Evolutionary conservation across 2,329 filamentous ascomycete genomes (phyloP), one percentile per base, ranked within the genome.

Genomic region (Microcera coccophila): DNA sequence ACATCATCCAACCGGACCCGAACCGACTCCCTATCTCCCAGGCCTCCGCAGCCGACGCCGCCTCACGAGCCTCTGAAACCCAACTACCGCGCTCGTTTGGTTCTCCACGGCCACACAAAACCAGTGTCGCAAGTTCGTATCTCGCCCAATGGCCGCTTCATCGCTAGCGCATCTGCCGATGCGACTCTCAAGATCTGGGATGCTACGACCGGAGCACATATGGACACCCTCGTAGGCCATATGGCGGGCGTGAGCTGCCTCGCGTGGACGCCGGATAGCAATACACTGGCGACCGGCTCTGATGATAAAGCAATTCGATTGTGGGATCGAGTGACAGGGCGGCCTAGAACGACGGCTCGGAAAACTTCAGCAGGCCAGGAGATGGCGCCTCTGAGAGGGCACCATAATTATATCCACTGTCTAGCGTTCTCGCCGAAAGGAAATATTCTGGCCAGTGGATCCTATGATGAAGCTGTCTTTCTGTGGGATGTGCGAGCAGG

Each of bases 401-500:
- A 98, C 59, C 90, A 96, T 65, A 97, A 94, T 67, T 97, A 97
- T 66, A 84, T 98, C 22, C 95, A 95, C 67, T 89, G 85, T 38
- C 74, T 98, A 24, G 90, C 90, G 5, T 97, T 97, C 65, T 91
- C 88, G n/a, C 93, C 93, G 2, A 97, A 96, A 65, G 93, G 93
- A 18, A 98, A 98, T 61, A 95, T 97, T 62, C 78, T 98, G 24
- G 93, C 90, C 14, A 94, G 87, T 53, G 93, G 93, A 11, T 94
- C 87, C 51, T 97, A 96, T 67, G 93, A 98, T 55, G 93, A 98
- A 71, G 93, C 93, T 4, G 89, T 98, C 0, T 96, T 95, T 52
- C 69, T 98, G 4, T 98, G 93, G 93, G 93, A 98, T 64, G 87
- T 97, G 12, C 79, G 93, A 12, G 88, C 89, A 0, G 90, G 89